A percentile compares a stretch with the other conserved stretches of the same genome.
Evolutionary conservation across 2,329 filamentous ascomycete genomes (phyloP).

Genomic region (Trichoderma brevicompactum): DNA sequence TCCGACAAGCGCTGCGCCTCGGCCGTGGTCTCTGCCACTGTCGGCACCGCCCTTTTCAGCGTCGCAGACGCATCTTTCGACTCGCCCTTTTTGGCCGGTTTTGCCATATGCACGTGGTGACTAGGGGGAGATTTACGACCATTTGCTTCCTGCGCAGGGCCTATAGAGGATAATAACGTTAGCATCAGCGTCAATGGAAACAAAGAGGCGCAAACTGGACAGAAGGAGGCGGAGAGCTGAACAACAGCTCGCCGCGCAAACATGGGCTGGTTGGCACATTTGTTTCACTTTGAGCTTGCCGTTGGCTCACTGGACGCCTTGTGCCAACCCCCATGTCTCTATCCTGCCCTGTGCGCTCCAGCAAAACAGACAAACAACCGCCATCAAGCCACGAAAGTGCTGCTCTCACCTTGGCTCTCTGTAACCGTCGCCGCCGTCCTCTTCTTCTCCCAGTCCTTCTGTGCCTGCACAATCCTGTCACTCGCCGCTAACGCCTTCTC

Average conservation of each 20-base stretch:
- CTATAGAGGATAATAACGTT: not conserved
- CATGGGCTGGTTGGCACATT: not conserved
- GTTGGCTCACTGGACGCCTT: not conserved
- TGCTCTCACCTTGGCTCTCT: not conserved
- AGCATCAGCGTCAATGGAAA: not conserved
- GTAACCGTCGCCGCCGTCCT: not conserved
- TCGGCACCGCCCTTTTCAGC: no score
- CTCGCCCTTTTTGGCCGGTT: not conserved
- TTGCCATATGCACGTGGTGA: not conserved
- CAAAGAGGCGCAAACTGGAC: not conserved
- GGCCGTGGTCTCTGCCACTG: not conserved
- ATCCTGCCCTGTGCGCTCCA: conserved; percentile 9
- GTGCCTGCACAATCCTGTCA: conserved; percentile 37
- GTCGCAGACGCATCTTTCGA: not conserved
- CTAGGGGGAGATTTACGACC: not conserved
- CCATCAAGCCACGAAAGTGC: not conserved
- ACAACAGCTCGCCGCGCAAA: not conserved
- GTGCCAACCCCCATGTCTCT: not conserved
- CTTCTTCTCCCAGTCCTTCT: conserved; percentile 40
- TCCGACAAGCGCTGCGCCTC: conserved; percentile 34
- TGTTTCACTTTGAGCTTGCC: not conserved
- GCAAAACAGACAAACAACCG: not conserved
- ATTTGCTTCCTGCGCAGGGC: not conserved
- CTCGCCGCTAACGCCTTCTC: conserved; percentile 7
- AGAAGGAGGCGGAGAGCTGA: not conserved